These are phyloP conservation scores for Lophiotrema nucula DNA, from an alignment of 495 filamentous ascomycete genomes.

Conservation along the genomic window DNA sequence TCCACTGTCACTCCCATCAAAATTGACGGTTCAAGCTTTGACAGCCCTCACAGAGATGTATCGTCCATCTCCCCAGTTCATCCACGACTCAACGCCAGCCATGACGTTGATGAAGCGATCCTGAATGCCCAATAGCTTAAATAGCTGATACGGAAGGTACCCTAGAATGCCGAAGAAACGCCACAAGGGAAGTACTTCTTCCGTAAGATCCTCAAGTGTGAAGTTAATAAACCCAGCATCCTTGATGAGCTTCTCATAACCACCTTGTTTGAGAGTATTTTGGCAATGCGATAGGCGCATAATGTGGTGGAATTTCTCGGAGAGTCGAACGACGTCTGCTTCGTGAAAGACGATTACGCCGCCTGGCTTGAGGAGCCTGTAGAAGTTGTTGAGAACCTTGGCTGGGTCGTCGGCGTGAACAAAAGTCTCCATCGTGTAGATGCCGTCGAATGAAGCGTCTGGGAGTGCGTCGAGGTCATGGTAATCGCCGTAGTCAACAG, in stretches of 20 bases:
- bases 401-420: constrained; percentile 55
- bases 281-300: constrained; percentile 30
- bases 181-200: constrained; percentile 53
- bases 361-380: constrained; percentile 51
- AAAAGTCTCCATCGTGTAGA: constrained; percentile 61
- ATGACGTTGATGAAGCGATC: constrained; percentile 50
- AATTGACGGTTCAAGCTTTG: constrained; percentile 21
- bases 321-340: constrained; percentile 49
- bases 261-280: constrained; percentile 34
- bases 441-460: constrained; percentile 48
- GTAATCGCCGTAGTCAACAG: constrained; percentile 51
- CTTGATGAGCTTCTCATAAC: constrained; percentile 45
- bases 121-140: constrained; percentile 49
- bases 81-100: constrained; percentile 46
- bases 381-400: constrained; percentile 49
- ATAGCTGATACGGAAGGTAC: constrained; percentile 52
- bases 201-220: constrained; percentile 47
- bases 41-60: constrained; percentile 25
- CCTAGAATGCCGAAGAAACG: constrained; percentile 53
- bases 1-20: too few species aligned
- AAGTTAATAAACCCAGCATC: constrained; percentile 54
- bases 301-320: constrained; percentile 17
- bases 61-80: constrained; percentile 22
- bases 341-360: constrained; percentile 51
- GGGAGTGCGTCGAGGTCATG: constrained; percentile 50